A percentile compares a stretch with the other conserved stretches of the same genome.
Evolutionary conservation across 2,329 filamentous ascomycete genomes (phyloP).

Genomic region (Davidsoniella neocaledoniae): DNA sequence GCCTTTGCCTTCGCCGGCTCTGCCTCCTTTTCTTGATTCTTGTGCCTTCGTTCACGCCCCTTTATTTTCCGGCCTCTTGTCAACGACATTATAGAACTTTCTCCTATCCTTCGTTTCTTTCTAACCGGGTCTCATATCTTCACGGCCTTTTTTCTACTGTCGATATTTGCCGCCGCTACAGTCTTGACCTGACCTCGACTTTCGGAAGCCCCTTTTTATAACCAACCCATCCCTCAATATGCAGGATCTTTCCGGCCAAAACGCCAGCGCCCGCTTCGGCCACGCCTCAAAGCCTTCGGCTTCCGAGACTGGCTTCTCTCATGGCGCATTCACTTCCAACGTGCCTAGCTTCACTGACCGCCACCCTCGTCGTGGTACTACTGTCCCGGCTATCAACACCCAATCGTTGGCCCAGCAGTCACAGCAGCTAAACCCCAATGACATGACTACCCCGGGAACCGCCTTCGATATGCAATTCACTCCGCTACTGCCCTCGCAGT

Average conservation of each 20-base stretch:
- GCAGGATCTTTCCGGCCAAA: slow-evolving; percentile 64
- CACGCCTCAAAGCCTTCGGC: slow-evolving; percentile 67
- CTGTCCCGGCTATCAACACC: slow-evolving; percentile 88
- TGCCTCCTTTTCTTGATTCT: slow-evolving; percentile 1
- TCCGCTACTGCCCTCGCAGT: slow-evolving; percentile 80
- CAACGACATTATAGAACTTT: too few species aligned
- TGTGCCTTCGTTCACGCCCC: slow-evolving; percentile 3
- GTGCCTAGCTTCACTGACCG: slow-evolving; percentile 72
- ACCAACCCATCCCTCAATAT: slow-evolving; percentile 48
- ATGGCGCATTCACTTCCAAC: slow-evolving; percentile 82
- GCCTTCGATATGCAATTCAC: slow-evolving; percentile 98
- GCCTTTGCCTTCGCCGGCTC: slow-evolving; percentile 1
- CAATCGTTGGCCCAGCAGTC: slow-evolving; percentile 38
- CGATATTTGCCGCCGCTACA: too few species aligned
- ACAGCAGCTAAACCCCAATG: slow-evolving; percentile 34
- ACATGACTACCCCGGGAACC: slow-evolving; percentile 74
- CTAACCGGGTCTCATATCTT: neutral
- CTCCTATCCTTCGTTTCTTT: neutral
- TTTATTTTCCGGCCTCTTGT: slow-evolving; percentile 1
- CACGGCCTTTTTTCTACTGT: too few species aligned
- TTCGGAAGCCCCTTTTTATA: too few species aligned
- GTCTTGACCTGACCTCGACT: too few species aligned
- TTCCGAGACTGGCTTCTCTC: slow-evolving; percentile 79
- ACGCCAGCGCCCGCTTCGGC: slow-evolving; percentile 47
- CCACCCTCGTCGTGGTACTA: slow-evolving; percentile 61